These are phyloP conservation scores for Capronia americana DNA, from an alignment of 2,329 filamentous ascomycete genomes.

Conservation along the genomic window DNA sequence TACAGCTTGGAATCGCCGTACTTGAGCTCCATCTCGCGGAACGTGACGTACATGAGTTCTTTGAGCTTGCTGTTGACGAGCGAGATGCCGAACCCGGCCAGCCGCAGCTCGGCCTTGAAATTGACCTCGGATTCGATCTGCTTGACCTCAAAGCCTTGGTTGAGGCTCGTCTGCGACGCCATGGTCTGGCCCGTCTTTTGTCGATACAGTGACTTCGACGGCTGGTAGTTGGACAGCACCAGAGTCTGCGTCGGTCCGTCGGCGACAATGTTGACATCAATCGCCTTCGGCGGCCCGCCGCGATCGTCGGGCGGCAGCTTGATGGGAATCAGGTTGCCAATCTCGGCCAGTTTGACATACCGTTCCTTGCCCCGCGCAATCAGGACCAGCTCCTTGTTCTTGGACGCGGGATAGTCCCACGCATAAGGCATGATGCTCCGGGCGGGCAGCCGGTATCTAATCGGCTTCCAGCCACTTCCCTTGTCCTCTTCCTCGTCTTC, in stretches of 20 bases:
- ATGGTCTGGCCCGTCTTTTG: conserved; percentile 61
- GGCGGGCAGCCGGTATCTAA: conserved; percentile 88
- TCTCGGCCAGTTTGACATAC: conserved; percentile 93
- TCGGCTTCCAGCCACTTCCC: conserved; percentile 85
- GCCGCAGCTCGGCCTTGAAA: conserved; percentile 84
- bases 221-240: conserved; percentile 91
- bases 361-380: conserved; percentile 79
- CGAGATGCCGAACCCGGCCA: conserved; percentile 91
- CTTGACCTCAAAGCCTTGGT: conserved; percentile 89
- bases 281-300: conserved; percentile 75
- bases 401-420: conserved; percentile 98
- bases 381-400: conserved; percentile 90
- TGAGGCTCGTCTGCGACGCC: conserved; percentile 63
- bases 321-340: conserved; percentile 94
- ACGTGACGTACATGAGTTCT: conserved; percentile 91
- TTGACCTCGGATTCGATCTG: conserved; percentile 85
- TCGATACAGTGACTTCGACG: conserved; percentile 88
- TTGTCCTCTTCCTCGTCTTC: conserved; percentile 80
- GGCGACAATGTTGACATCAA: conserved; percentile 95
- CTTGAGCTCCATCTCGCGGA: conserved; percentile 87
- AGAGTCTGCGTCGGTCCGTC: conserved; percentile 95
- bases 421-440: conserved; percentile 99
- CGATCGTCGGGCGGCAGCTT: conserved; percentile 75
- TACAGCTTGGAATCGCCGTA: conserved; percentile 93
- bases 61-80: conserved; percentile 90